Conservation (phyloP, 148 eudicot species). For the Camellia japonica region DNA sequence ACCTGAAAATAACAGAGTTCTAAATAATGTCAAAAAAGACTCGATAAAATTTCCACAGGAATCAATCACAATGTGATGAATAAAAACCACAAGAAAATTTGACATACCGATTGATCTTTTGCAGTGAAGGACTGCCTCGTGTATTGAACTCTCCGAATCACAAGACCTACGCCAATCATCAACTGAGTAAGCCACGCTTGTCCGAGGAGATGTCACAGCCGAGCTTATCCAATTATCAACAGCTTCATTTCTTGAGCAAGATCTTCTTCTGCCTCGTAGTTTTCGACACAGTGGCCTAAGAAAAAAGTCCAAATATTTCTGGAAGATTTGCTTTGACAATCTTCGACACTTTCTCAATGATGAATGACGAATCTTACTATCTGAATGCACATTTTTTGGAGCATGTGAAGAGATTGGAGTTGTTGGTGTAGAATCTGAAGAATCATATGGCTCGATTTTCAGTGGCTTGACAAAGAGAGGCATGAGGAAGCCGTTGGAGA, state of each 20-base stretch:
- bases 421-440: conserved; percentile 18
- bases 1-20: conserved; percentile 16
- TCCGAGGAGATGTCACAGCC: conserved; percentile 45
- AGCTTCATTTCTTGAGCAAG: conserved; percentile 30
- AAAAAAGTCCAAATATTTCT: conserved; percentile 46
- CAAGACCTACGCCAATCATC: conserved; percentile 68
- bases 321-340: conserved; percentile 48
- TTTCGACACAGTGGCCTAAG: conserved; percentile 46
- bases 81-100: background rate
- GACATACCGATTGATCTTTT: conserved; percentile 68
- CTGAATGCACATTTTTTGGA: conserved; percentile 21
- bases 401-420: conserved; percentile 19
- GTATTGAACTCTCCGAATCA: conserved; percentile 82
- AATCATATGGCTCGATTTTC: conserved; percentile 25
- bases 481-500: conserved; percentile 58
- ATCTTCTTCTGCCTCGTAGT: conserved; percentile 36
- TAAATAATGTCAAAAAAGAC: background rate
- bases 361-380: conserved; percentile 40
- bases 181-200: conserved; percentile 51
- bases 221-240: conserved; percentile 30
- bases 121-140: conserved; percentile 95
- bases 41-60: background rate
- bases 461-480: conserved; percentile 41
- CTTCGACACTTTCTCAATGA: conserved; percentile 57
- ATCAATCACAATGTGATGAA: background rate